Conservation (phyloP, 169 alveolate species). For the Ichthyophthirius multifiliis region DNA sequence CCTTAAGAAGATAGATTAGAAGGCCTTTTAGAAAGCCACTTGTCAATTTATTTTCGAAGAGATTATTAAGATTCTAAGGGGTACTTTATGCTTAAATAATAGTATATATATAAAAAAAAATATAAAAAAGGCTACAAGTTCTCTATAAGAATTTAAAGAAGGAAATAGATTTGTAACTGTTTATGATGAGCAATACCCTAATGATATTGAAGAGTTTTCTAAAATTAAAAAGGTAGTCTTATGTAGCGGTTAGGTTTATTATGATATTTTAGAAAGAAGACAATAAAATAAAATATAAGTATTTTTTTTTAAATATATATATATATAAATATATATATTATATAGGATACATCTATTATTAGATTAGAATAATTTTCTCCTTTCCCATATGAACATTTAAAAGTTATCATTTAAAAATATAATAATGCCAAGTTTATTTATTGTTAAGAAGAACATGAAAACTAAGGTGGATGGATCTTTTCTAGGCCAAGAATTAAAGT, state of each 20-base stretch:
- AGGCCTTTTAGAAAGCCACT: constrained; percentile 88
- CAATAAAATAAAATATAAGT: constrained; percentile 13
- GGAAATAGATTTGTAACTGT: constrained; percentile 57
- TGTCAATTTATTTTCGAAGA: constrained; percentile 72
- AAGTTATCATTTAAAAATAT: constrained; percentile 21
- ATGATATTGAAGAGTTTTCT: constrained; percentile 12
- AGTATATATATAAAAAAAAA: constrained; percentile 48
- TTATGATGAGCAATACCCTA: constrained; percentile 61
- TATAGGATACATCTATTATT: constrained; percentile 46
- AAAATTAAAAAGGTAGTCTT: constrained; percentile 80
- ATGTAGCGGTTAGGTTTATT: constrained; percentile 78
- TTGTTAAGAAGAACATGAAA: constrained; percentile 63
- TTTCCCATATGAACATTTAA: constrained; percentile 55
- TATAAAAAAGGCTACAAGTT: constrained; percentile 44
- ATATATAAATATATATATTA: background rate
- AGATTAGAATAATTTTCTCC: constrained; percentile 67
- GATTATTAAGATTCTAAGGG: constrained; percentile 57
- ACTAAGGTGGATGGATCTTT: constrained; percentile 47
- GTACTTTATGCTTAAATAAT: constrained; percentile 47
- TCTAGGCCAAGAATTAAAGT: constrained; percentile 42
- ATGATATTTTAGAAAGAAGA: constrained; percentile 43
- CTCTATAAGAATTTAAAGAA: constrained; percentile 54
- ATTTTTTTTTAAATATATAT: background rate
- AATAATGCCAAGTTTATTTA: constrained; percentile 51
- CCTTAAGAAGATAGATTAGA: constrained; percentile 90